phyloP scores from a whole-genome alignment of 257 asterid species.

The Ligustrum vulgare region DNA sequence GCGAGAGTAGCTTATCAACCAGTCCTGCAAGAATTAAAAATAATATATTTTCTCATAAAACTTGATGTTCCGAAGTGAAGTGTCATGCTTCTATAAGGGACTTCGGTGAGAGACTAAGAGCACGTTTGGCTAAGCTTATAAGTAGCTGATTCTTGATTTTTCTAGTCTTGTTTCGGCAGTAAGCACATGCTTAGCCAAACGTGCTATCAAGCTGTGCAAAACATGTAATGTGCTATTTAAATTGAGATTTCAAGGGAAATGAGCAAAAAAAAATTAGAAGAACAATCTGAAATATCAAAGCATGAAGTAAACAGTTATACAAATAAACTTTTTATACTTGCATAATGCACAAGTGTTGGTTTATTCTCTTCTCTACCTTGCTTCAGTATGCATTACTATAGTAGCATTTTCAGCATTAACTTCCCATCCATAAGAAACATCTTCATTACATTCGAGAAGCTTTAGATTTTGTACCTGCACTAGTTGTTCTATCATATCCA shows the following conservation, averaged over 20 bases:
- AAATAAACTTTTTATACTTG: not conserved
- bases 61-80: constrained; percentile 11
- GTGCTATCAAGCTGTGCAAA: not conserved
- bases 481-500: not conserved
- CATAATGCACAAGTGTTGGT: not conserved
- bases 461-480: not conserved
- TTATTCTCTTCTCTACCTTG: not conserved
- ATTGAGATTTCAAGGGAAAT: not conserved
- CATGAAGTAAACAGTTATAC: not conserved
- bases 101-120: constrained; percentile 1
- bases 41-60: not conserved
- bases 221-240: not conserved
- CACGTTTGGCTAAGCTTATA: constrained; percentile 5
- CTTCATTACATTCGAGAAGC: not conserved
- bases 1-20: constrained; percentile 76
- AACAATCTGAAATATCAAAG: not conserved
- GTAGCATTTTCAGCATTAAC: not conserved
- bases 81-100: constrained; percentile 9
- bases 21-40: constrained; percentile 54
- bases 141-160: not conserved
- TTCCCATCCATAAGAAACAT: not conserved
- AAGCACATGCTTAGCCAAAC: not conserved
- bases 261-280: constrained; percentile 5
- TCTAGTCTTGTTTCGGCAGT: not conserved
- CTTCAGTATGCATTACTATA: not conserved